Conservation (phyloP, 208 protist genomes). For the Hexamita inflata region DNA sequence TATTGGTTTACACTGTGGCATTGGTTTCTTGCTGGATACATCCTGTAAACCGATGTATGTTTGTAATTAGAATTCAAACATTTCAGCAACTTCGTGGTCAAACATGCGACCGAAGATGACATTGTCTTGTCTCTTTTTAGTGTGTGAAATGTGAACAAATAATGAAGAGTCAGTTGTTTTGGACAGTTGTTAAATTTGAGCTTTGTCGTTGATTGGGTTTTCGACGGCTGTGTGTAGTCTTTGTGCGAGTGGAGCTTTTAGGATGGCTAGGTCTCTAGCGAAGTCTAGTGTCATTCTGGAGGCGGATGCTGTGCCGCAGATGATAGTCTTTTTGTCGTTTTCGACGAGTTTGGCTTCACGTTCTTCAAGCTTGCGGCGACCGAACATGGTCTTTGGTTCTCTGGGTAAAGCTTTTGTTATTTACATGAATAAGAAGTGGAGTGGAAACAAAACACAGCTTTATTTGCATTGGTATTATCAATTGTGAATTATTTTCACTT, state of each 20-base stretch:
- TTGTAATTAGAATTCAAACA: neutral
- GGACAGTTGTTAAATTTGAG: neutral
- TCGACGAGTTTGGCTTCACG: neutral
- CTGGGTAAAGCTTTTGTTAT: too few relatives aligned
- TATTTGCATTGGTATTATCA: too few relatives aligned
- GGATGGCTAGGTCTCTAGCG: neutral
- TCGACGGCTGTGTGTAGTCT: neutral
- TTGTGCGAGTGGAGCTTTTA: neutral
- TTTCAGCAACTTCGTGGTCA: neutral
- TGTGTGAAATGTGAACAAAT: neutral
- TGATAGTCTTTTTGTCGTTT: neutral
- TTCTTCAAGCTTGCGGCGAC: neutral
- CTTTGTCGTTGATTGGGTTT: neutral
- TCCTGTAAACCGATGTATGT: neutral
- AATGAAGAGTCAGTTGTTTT: neutral
- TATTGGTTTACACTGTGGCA: neutral
- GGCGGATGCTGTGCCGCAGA: neutral
- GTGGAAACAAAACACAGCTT: too few relatives aligned
- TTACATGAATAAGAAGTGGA: too few relatives aligned
- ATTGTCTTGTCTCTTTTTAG: neutral
- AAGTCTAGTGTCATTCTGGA: neutral
- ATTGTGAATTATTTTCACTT: too few relatives aligned
- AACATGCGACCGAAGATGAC: neutral
- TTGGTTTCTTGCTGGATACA: neutral
- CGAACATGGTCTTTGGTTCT: too few relatives aligned